A percentile compares a stretch with the other conserved stretches of the same genome.
phyloP scores from a whole-genome alignment of 2,329 filamentous ascomycete genomes.

The Aciculosporium take region DNA sequence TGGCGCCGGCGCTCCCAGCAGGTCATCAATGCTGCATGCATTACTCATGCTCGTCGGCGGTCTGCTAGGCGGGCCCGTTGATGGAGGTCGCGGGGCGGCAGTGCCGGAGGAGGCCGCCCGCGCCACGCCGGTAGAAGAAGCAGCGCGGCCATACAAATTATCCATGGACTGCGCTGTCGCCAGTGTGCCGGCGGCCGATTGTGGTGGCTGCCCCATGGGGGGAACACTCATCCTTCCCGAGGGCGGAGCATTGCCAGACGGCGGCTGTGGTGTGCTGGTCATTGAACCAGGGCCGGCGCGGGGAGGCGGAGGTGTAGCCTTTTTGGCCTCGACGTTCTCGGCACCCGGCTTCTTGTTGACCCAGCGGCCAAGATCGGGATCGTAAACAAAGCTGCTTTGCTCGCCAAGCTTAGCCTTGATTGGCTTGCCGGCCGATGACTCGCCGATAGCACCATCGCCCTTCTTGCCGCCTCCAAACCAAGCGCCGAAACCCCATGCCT shows the following conservation, averaged over 20 bases:
- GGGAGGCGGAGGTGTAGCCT: conserved; percentile 68
- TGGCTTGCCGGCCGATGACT: conserved; percentile 42
- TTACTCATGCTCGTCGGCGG: conserved; percentile 76
- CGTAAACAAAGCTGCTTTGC: conserved; percentile 83
- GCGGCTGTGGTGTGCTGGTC: conserved; percentile 39
- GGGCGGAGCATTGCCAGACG: conserved; percentile 22
- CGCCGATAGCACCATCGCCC: conserved; percentile 21
- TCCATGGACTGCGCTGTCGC: conserved; percentile 3
- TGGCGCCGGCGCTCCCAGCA: conserved; percentile 60
- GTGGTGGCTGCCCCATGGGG: conserved; percentile 17
- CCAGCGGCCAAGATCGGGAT: conserved; percentile 95
- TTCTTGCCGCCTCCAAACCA: conserved; percentile 72
- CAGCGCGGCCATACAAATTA: conserved; percentile 21
- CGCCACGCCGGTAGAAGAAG: conserved; percentile 27
- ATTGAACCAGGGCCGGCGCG: conserved; percentile 40
- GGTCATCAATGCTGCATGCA: conserved; percentile 87
- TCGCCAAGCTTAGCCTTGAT: conserved; percentile 90
- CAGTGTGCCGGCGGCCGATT: not conserved
- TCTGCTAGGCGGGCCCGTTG: conserved; percentile 43
- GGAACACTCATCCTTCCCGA: conserved; percentile 18
- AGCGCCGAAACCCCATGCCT: conserved; percentile 67
- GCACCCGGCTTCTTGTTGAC: conserved; percentile 83
- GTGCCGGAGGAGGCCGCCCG: conserved; percentile 35
- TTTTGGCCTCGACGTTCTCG: conserved; percentile 43
- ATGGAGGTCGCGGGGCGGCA: conserved; percentile 21